These are phyloP conservation scores for Rhynchosporium agropyri DNA, from an alignment of 2,329 filamentous ascomycete species.

Conservation along the genomic window DNA sequence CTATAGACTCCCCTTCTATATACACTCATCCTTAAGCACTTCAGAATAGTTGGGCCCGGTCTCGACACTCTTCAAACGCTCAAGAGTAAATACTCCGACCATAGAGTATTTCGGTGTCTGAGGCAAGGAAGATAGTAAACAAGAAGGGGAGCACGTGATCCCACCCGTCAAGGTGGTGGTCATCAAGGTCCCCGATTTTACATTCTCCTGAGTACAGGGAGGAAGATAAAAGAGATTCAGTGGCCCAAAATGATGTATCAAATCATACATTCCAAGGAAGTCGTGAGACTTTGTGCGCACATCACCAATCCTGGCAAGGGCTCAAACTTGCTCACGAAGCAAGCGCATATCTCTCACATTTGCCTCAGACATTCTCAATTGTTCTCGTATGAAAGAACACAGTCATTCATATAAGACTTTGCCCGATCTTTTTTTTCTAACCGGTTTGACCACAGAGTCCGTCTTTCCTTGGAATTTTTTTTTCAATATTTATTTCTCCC, in stretches of 20 bases:
- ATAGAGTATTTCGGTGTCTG: too few species aligned
- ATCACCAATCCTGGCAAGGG: not conserved
- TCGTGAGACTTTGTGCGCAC: not conserved
- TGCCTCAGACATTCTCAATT: not conserved
- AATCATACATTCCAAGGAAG: not conserved
- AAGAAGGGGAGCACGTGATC: not conserved
- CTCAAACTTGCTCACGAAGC: constrained; percentile 22
- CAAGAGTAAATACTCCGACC: too few species aligned
- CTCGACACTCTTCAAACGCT: too few species aligned
- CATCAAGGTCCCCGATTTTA: not conserved
- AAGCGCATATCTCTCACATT: not conserved
- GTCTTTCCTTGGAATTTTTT: not conserved
- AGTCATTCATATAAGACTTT: not conserved
- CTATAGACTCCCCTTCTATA: too few species aligned
- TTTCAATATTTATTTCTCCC: not conserved
- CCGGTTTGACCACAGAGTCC: not conserved
- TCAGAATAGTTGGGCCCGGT: too few species aligned
- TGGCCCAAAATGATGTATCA: not conserved
- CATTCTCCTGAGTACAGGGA: not conserved
- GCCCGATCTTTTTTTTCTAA: not conserved
- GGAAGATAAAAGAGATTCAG: not conserved
- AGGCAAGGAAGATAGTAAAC: too few species aligned
- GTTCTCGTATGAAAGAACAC: not conserved
- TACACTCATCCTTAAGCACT: too few species aligned
- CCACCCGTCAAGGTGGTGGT: not conserved